Percentiles rank a stretch among this genome's conserved stretches.
phyloP scores from a whole-genome alignment of 495 filamentous ascomycete species.

The Baudoinia panamericana region DNA sequence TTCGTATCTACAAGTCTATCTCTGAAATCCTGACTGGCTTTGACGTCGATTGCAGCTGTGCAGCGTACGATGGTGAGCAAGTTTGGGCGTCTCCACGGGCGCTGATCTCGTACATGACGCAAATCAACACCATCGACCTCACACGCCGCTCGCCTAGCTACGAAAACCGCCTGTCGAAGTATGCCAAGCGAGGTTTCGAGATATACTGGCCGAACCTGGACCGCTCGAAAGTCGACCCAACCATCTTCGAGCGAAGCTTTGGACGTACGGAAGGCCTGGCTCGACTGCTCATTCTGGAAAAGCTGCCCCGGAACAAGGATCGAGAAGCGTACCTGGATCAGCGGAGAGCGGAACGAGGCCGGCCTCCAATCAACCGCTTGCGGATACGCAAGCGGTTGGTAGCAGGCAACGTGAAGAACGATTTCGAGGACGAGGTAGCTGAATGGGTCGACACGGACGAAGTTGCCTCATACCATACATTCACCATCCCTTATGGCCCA shows the following conservation, averaged over 20 bases:
- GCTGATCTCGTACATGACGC: conserved; percentile 61
- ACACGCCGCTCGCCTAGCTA: conserved; percentile 69
- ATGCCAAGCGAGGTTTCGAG: conserved; percentile 70
- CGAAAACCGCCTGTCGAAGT: conserved; percentile 79
- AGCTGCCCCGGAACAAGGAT: conserved; percentile 49
- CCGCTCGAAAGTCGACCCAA: conserved; percentile 60
- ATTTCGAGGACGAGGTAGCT: conserved; percentile 60
- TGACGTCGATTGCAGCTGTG: conserved; percentile 71
- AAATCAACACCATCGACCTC: conserved; percentile 67
- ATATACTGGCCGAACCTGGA: conserved; percentile 64
- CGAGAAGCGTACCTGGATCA: conserved; percentile 53
- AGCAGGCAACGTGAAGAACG: conserved; percentile 54
- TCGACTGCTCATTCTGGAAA: conserved; percentile 64
- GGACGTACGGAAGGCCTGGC: conserved; percentile 62
- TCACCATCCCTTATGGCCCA: conserved; percentile 61
- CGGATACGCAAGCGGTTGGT: conserved; percentile 20
- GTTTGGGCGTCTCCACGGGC: conserved; percentile 61
- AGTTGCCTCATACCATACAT: conserved; percentile 62
- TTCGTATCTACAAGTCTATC: conserved; percentile 67
- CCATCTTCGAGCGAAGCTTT: conserved; percentile 72
- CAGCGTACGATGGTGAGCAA: conserved; percentile 63
- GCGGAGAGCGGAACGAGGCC: conserved; percentile 54
- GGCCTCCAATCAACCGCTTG: conserved; percentile 34
- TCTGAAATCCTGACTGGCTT: conserved; percentile 75
- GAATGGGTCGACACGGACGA: conserved; percentile 68